phyloP scores from a whole-genome alignment of 768 basidiomycete species.

The Pholiota microspora region DNA sequence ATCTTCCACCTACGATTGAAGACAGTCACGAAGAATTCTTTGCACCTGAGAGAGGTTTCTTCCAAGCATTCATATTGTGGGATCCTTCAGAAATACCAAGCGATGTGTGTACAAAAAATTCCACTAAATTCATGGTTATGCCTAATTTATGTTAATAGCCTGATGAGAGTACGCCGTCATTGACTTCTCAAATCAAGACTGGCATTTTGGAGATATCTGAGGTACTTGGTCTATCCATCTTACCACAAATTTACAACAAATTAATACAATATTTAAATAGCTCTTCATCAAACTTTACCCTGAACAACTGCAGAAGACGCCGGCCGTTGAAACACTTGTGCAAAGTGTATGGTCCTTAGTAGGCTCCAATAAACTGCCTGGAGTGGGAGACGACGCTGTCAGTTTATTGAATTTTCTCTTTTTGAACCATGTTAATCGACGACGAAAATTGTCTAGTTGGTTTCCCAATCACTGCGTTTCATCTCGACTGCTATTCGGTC shows the following conservation, averaged over 20 bases:
- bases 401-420: conserved; percentile 18
- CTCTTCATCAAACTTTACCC: conserved; percentile 82
- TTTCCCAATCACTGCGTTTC: conserved; percentile 88
- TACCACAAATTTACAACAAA: conserved; percentile 7
- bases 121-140: conserved; percentile 1
- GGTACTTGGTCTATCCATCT: too few species aligned
- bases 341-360: conserved; percentile 89
- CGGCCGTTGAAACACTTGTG: conserved; percentile 72
- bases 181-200: conserved; percentile 90
- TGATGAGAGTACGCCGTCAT: conserved; percentile 80
- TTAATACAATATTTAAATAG: conserved; percentile 29
- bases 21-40: conserved; percentile 86
- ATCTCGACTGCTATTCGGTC: conserved; percentile 91
- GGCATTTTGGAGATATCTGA: conserved; percentile 89
- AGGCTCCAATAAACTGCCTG: conserved; percentile 66
- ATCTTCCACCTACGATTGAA: conserved; percentile 92
- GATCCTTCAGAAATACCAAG: conserved; percentile 64
- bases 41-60: conserved; percentile 61
- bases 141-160: conserved; percentile 37
- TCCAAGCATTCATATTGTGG: conserved; percentile 82
- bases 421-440: neutral
- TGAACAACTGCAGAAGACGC: conserved; percentile 65
- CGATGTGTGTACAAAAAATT: conserved; percentile 52
- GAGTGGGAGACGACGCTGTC: conserved; percentile 73
- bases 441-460: too few species aligned